These are phyloP conservation scores for Mucuna pruriens DNA, from an alignment of 306 rosid genomes.

Conservation along the genomic window DNA sequence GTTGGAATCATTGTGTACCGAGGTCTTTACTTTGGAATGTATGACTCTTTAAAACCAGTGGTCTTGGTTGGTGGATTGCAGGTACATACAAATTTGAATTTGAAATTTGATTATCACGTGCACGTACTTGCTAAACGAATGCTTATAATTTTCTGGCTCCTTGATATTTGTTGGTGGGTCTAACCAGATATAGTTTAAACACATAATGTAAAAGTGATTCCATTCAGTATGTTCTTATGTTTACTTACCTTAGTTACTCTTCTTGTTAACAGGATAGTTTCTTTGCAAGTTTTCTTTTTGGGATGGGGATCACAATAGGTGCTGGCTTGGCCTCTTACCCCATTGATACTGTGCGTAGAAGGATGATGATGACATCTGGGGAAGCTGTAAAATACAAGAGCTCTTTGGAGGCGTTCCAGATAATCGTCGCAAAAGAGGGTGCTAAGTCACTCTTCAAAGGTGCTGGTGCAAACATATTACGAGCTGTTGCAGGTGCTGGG, in stretches of 20 bases:
- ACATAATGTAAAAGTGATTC: background rate
- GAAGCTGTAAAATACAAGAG: constrained; percentile 82
- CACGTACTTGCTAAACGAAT: background rate
- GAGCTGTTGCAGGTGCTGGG: constrained; percentile 87
- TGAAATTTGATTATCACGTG: background rate
- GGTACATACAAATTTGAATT: constrained; percentile 43
- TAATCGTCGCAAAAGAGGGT: constrained; percentile 69
- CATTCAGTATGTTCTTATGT: constrained; percentile 2
- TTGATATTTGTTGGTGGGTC: background rate
- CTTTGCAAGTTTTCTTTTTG: constrained; percentile 73
- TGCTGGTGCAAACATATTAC: constrained; percentile 80
- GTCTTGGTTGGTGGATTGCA: constrained; percentile 67
- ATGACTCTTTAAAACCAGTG: constrained; percentile 80
- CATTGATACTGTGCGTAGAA: constrained; percentile 74
- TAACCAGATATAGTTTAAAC: background rate
- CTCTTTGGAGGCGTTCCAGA: constrained; percentile 67
- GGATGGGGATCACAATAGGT: constrained; percentile 84
- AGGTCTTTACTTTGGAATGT: constrained; percentile 86
- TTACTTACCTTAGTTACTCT: constrained; percentile 29
- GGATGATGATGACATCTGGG: constrained; percentile 93
- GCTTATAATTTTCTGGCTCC: background rate
- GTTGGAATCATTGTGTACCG: constrained; percentile 84
- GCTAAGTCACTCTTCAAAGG: constrained; percentile 83
- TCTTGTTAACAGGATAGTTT: constrained; percentile 67
- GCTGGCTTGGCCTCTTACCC: constrained; percentile 89